Evolutionary conservation across 441 rosid species (phyloP).

Genomic region (Croton setiger): DNA sequence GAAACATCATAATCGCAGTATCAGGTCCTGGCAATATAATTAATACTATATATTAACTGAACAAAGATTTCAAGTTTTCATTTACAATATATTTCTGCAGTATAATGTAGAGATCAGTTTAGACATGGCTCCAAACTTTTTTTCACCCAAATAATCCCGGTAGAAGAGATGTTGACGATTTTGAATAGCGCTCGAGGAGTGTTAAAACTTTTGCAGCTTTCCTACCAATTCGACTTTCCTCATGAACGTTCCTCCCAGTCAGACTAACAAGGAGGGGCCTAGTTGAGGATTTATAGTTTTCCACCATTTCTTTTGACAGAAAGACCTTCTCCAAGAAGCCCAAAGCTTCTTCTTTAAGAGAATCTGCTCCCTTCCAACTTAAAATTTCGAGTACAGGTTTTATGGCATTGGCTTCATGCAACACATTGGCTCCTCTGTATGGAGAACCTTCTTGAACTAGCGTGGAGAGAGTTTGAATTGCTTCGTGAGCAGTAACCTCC

Average conservation of each 20-base stretch:
- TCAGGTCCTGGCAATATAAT: neutral
- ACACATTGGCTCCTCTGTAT: constrained; percentile 36
- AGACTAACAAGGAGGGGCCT: constrained; percentile 40
- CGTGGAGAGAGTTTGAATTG: constrained; percentile 53
- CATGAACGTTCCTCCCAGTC: constrained; percentile 36
- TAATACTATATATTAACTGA: neutral
- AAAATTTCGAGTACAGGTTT: constrained; percentile 38
- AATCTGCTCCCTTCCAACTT: constrained; percentile 44
- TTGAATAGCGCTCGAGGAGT: constrained; percentile 53
- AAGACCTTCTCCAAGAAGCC: constrained; percentile 54
- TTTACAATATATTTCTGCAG: neutral
- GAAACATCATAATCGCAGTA: neutral
- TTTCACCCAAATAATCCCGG: constrained; percentile 39
- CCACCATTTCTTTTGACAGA: constrained; percentile 49
- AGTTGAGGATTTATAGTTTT: constrained; percentile 39
- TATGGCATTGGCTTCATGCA: constrained; percentile 53
- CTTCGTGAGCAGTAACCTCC: constrained; percentile 46
- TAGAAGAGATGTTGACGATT: constrained; percentile 46
- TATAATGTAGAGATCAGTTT: neutral
- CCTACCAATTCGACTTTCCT: constrained; percentile 35
- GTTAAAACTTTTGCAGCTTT: constrained; percentile 43
- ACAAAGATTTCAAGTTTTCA: neutral
- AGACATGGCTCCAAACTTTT: neutral
- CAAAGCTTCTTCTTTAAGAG: constrained; percentile 51
- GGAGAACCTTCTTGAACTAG: constrained; percentile 38